phyloP scores from a whole-genome alignment of 2,329 filamentous ascomycete species.

The Fusarium burgessii region DNA sequence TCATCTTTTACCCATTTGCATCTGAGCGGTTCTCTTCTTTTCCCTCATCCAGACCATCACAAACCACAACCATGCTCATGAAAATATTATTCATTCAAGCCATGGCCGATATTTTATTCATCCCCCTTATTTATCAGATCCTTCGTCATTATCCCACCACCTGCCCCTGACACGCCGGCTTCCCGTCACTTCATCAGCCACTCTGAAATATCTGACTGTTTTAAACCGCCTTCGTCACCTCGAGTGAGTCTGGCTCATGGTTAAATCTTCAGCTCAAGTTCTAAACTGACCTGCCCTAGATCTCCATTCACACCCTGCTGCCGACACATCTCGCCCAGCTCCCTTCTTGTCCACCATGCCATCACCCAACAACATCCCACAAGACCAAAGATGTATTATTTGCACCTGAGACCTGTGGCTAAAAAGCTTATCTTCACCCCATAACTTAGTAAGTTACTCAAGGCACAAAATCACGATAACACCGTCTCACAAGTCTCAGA shows the following conservation, averaged over 20 bases:
- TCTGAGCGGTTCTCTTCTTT: neutral
- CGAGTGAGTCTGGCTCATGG: neutral
- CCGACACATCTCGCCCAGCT: neutral
- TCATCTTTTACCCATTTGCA: neutral
- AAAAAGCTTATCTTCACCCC: no score
- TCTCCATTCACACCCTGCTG: neutral
- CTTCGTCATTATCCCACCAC: no score
- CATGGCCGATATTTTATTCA: rapidly evolving
- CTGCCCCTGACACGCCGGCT: neutral
- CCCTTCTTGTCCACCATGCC: no score
- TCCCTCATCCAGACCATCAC: neutral
- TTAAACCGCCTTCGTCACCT: neutral
- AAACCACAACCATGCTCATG: neutral
- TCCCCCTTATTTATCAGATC: neutral
- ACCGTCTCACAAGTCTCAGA: no score
- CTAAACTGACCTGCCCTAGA: neutral
- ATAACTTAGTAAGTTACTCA: no score
- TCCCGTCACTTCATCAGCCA: neutral
- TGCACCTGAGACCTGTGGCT: no score
- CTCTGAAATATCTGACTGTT: no score
- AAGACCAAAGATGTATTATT: neutral
- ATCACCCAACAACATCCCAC: neutral
- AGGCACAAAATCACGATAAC: no score
- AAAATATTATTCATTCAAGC: neutral
- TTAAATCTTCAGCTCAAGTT: neutral